Evolutionary conservation across 352 stramenopile genomes (phyloP).

Genomic region (Phytophthora europaea): DNA sequence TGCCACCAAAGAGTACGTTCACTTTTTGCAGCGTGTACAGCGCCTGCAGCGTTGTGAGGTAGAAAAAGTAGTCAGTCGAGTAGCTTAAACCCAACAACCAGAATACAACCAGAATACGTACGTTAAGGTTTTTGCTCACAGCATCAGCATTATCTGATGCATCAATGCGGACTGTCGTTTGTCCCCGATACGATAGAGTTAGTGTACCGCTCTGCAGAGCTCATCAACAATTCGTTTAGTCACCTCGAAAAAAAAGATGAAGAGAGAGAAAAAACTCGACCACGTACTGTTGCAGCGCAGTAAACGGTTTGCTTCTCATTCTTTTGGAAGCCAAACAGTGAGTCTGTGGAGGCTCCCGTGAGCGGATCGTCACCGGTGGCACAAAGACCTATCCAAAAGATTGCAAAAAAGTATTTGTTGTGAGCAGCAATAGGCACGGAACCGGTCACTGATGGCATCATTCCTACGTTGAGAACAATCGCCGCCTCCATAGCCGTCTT

Average conservation of each 20-base stretch:
- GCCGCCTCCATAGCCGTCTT: conserved; percentile 83
- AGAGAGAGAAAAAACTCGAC: background rate
- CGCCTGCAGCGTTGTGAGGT: conserved; percentile 33
- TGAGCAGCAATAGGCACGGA: background rate
- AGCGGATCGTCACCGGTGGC: conserved; percentile 76
- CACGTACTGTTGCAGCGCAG: conserved; percentile 69
- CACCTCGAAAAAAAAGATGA: background rate
- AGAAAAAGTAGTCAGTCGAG: background rate
- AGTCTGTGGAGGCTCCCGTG: conserved; percentile 68
- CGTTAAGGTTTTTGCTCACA: conserved; percentile 77
- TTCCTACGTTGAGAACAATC: conserved; percentile 85
- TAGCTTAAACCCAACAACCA: background rate
- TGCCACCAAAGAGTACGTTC: conserved; percentile 69
- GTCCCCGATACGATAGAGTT: conserved; percentile 68
- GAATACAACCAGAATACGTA: conserved; percentile 25
- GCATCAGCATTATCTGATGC: conserved; percentile 66
- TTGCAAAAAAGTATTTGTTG: conserved; percentile 1
- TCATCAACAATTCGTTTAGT: background rate
- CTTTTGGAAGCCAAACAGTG: conserved; percentile 77
- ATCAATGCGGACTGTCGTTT: conserved; percentile 78
- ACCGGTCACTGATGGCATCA: background rate
- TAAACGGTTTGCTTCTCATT: conserved; percentile 86
- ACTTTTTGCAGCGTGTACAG: conserved; percentile 65
- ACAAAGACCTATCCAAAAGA: conserved; percentile 50
- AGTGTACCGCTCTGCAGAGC: conserved; percentile 65